Conservation (phyloP, 2,329 filamentous ascomycete genomes). For the Thermothelomyces thermophilus region DNA sequence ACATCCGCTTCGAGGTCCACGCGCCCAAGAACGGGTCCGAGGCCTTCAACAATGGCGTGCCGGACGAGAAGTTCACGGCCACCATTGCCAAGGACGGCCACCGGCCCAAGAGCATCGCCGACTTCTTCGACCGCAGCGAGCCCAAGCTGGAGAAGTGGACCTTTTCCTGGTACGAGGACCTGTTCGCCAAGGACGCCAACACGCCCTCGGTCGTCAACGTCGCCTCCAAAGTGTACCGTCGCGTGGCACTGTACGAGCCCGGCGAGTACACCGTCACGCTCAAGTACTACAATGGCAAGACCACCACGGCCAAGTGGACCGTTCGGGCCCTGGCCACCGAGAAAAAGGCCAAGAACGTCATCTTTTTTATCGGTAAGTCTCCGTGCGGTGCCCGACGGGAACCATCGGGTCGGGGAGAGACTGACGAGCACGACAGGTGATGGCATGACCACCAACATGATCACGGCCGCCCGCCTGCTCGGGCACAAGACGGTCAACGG, state of each 20-base stretch:
- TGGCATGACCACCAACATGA: slow-evolving; percentile 70
- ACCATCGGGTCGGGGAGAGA: too few species aligned
- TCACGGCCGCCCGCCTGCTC: slow-evolving; percentile 72
- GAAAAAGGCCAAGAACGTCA: slow-evolving; percentile 76
- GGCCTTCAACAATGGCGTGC: slow-evolving; percentile 59
- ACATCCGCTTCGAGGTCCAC: slow-evolving; percentile 76
- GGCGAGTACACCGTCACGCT: slow-evolving; percentile 73
- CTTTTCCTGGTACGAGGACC: slow-evolving; percentile 79
- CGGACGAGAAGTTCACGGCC: slow-evolving; percentile 69
- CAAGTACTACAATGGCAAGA: slow-evolving; percentile 65
- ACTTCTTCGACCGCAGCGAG: slow-evolving; percentile 63
- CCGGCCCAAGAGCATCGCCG: slow-evolving; percentile 46
- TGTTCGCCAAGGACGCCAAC: slow-evolving; percentile 67
- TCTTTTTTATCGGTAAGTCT: slow-evolving; percentile 69
- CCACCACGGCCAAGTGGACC: slow-evolving; percentile 67
- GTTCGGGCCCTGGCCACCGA: slow-evolving; percentile 64
- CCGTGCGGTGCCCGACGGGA: too few species aligned
- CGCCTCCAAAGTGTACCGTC: slow-evolving; percentile 70
- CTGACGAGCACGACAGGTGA: slow-evolving; percentile 31
- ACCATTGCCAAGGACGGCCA: slow-evolving; percentile 60
- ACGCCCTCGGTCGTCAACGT: slow-evolving; percentile 71
- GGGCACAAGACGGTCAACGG: slow-evolving; percentile 80
- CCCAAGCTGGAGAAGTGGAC: slow-evolving; percentile 73
- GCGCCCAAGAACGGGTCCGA: slow-evolving; percentile 76
- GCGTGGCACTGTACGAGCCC: slow-evolving; percentile 68